Evolutionary conservation across 805 yeast species (phyloP), one percentile per base, ranked within the genome.

Genomic region (Priceomyces castillae): DNA sequence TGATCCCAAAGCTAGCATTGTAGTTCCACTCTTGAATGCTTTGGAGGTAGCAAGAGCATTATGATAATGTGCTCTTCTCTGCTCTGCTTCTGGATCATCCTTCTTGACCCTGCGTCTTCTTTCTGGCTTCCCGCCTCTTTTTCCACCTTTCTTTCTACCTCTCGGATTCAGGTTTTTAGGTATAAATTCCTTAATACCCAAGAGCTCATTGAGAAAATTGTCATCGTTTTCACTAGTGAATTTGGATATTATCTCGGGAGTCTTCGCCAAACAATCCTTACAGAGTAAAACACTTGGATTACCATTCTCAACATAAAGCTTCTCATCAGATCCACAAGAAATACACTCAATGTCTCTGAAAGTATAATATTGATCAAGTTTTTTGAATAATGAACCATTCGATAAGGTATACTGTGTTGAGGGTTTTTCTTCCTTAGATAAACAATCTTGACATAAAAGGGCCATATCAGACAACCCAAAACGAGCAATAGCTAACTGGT

Each of bases 381-480:
- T 76, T 44, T 59, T 62, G 49, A 80, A 66, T n/a, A 80, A 58
- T 0, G 83, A 72, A 3, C 86, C 86, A 50, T 80, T 80, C 1
- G 73, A 63, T 3, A 78, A 52, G 2, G 80, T 62, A 49, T 80
- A 79, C 39, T 71, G 73, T 1, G 80, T 74, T 2, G 76, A 64
- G 0, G 82, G 74, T 37, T 65, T 69, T 11, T 71, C 78, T 22
- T 66, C 71, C 46, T 74, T 76, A 26, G 49, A 52, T 16, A 70
- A 58, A 54, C 86, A 80, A 3, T 46, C 37, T 25, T 62, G 64
- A 53, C 86, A 80, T 16, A 77, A 56, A 46, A 78, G 57, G 0
- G 71, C 58, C 71, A 80, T 74, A 51, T 78, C 83, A 14, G 75
- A 69, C 22, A 81, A 77, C 1, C 81, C 84, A 54, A 69, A 76